Evolutionary conservation across 2,329 filamentous ascomycete genomes (phyloP).

Genomic region (Zopfia rhizophila): DNA sequence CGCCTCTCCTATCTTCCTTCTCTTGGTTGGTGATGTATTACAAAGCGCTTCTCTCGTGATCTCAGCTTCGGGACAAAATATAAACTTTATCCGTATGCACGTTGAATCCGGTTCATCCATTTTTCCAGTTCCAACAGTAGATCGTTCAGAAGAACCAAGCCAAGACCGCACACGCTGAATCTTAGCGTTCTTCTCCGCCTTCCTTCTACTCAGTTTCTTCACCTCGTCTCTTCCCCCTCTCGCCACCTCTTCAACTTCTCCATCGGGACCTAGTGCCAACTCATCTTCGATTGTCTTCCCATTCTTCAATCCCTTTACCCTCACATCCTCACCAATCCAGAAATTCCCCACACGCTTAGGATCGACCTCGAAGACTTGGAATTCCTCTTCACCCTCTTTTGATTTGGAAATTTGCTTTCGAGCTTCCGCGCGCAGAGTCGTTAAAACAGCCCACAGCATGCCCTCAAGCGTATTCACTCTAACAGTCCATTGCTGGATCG

Average conservation of each 20-base stretch:
- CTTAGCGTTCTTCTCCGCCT: slow-evolving; percentile 67
- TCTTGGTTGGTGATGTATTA: slow-evolving; percentile 33
- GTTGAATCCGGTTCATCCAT: too few relatives aligned
- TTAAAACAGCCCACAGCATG: slow-evolving; percentile 79
- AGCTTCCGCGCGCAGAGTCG: slow-evolving; percentile 56
- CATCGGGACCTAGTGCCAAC: slow-evolving; percentile 21
- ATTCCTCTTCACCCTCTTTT: neutral
- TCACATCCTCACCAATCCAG: slow-evolving; percentile 39
- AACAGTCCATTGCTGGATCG: slow-evolving; percentile 83
- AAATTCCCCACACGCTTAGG: slow-evolving; percentile 51
- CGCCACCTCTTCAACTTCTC: slow-evolving; percentile 27
- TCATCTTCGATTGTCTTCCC: slow-evolving; percentile 12
- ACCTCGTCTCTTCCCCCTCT: slow-evolving; percentile 32
- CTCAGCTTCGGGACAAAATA: slow-evolving; percentile 48
- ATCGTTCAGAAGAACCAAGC: slow-evolving; percentile 29
- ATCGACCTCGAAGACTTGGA: slow-evolving; percentile 40
- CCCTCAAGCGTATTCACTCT: slow-evolving; percentile 84
- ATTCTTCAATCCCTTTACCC: slow-evolving; percentile 9
- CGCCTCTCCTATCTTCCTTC: slow-evolving; percentile 20
- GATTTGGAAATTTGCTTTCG: too few relatives aligned
- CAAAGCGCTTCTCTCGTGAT: slow-evolving; percentile 50
- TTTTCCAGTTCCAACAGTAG: too few relatives aligned
- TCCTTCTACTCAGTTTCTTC: slow-evolving; percentile 52
- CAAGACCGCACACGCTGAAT: slow-evolving; percentile 66
- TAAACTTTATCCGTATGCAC: slow-evolving; percentile 31